Conservation (phyloP, 106 monocot species). For the Acanthochlamys bracteata region DNA sequence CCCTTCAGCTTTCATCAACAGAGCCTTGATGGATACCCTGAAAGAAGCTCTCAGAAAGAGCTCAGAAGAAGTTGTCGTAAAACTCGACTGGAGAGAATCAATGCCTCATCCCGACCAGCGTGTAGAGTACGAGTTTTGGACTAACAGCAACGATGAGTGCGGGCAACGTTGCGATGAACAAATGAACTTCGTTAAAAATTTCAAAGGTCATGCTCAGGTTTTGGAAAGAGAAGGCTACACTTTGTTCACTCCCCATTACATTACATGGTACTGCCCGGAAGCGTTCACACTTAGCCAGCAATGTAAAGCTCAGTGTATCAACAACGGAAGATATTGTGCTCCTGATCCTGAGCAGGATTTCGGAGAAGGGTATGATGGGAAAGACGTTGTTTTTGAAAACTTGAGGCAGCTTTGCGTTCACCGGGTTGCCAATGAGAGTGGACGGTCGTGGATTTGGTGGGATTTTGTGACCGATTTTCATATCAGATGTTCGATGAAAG, state of each 20-base stretch:
- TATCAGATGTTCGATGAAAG: constrained; percentile 83
- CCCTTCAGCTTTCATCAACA: constrained; percentile 50
- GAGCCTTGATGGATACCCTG: constrained; percentile 39
- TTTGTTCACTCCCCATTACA: constrained; percentile 84
- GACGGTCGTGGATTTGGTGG: constrained; percentile 84
- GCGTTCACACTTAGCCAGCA: constrained; percentile 48
- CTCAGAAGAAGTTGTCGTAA: constrained; percentile 35
- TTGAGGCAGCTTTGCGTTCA: constrained; percentile 90
- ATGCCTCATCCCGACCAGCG: constrained; percentile 68
- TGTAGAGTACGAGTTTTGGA: constrained; percentile 77
- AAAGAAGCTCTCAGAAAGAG: constrained; percentile 31
- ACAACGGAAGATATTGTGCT: constrained; percentile 82
- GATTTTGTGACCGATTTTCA: constrained; percentile 87
- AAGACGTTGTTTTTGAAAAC: constrained; percentile 79
- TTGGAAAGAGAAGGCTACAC: constrained; percentile 68
- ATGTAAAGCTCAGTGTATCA: constrained; percentile 84
- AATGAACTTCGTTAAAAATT: constrained; percentile 57
- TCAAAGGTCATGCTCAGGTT: constrained; percentile 82
- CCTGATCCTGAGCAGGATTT: constrained; percentile 90
- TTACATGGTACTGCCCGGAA: constrained; percentile 85
- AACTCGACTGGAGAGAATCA: constrained; percentile 65
- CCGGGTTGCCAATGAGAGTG: constrained; percentile 51
- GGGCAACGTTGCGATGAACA: constrained; percentile 54
- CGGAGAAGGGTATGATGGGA: constrained; percentile 69
- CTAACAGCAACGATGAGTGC: constrained; percentile 72